Conservation (phyloP, 2,329 filamentous ascomycete species). For the Ophiostoma montium region DNA sequence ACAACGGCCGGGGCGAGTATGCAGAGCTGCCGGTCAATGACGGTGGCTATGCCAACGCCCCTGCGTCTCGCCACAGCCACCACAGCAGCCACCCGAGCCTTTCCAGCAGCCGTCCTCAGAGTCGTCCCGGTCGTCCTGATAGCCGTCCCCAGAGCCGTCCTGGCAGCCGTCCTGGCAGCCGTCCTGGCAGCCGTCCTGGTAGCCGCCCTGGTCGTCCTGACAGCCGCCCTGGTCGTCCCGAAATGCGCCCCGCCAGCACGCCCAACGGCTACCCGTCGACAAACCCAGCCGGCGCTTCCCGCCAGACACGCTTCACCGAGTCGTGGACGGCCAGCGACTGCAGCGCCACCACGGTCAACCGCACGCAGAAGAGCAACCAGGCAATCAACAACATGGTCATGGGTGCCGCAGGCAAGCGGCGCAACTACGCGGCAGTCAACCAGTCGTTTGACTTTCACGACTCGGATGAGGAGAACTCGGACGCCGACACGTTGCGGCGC, state of each 20-base stretch:
- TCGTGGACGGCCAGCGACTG: conserved; percentile 41
- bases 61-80: conserved; percentile 1
- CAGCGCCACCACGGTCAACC: conserved; percentile 37
- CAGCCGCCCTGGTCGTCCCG: not conserved
- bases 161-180: conserved; percentile 7
- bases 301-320: conserved; percentile 35
- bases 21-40: conserved; percentile 34
- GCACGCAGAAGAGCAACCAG: conserved; percentile 38
- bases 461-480: conserved; percentile 16
- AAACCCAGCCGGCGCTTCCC: conserved; percentile 17
- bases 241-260: too few relatives aligned
- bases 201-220: not conserved
- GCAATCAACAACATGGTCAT: conserved; percentile 22
- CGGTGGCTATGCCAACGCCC: conserved; percentile 15
- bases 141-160: not conserved
- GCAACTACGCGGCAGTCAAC: conserved; percentile 31
- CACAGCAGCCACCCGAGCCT: not conserved
- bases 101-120: conserved; percentile 5
- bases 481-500: conserved; percentile 23
- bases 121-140: conserved; percentile 3
- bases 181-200: conserved; percentile 1
- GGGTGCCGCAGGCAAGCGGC: conserved; percentile 21
- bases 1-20: conserved; percentile 29
- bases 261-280: not conserved
- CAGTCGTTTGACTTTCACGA: conserved; percentile 27